Evolutionary conservation across 106 monocot species (phyloP).

Genomic region (Chionographis japonica): DNA sequence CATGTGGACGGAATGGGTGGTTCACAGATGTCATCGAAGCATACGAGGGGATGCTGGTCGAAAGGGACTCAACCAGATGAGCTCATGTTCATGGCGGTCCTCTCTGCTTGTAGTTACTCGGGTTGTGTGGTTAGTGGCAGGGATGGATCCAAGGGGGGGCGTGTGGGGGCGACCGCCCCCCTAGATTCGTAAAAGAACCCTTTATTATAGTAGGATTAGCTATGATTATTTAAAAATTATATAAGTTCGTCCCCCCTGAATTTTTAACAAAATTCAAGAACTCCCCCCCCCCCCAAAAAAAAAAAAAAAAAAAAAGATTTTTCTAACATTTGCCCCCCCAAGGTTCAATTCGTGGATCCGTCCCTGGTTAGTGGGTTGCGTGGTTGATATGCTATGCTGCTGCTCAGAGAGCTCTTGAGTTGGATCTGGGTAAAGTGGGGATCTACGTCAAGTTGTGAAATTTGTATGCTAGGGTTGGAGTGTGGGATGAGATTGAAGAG

Average conservation of each 20-base stretch:
- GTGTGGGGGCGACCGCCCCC: too few relatives aligned
- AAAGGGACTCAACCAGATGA: slow-evolving; percentile 42
- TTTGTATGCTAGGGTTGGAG: slow-evolving; percentile 52
- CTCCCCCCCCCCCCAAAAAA: too few relatives aligned
- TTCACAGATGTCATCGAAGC: slow-evolving; percentile 33
- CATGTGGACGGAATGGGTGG: slow-evolving; percentile 43
- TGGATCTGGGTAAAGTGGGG: slow-evolving; percentile 48
- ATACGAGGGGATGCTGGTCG: slow-evolving; percentile 49
- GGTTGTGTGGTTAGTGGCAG: slow-evolving; percentile 44
- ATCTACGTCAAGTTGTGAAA: slow-evolving; percentile 57
- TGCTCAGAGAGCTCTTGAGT: slow-evolving; percentile 39
- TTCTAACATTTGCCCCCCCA: too few relatives aligned
- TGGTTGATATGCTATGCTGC: slow-evolving; percentile 62
- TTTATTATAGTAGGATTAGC: too few relatives aligned
- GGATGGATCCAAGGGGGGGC: too few relatives aligned
- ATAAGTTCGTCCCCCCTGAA: too few relatives aligned
- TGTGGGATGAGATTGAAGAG: slow-evolving; percentile 54
- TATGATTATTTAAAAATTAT: too few relatives aligned
- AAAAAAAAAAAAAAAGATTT: too few relatives aligned
- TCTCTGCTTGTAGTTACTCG: slow-evolving; percentile 51
- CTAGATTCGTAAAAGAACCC: too few relatives aligned
- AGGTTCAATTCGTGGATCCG: too few relatives aligned
- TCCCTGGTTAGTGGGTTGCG: too few relatives aligned
- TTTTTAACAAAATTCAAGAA: too few relatives aligned
- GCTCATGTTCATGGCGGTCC: slow-evolving; percentile 41